A percentile compares a stretch with the other conserved stretches of the same genome.
Conservation (phyloP, 2,329 filamentous ascomycete genomes). For the Sporothrix globosa region DNA sequence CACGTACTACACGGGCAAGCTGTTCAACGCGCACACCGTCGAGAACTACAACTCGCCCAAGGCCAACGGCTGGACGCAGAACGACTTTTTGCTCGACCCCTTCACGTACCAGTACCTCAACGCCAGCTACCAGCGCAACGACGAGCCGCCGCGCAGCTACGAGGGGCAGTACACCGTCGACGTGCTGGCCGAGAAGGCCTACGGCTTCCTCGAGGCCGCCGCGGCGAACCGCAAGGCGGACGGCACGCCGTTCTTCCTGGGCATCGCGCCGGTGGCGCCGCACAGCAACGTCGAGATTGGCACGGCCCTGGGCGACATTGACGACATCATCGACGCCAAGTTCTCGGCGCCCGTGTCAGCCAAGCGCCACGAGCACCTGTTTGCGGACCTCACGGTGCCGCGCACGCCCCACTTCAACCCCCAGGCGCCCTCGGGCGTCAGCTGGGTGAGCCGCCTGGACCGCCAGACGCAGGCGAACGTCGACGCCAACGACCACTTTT, state of each 20-base stretch:
- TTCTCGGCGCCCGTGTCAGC: constrained; percentile 59
- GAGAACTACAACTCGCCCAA: constrained; percentile 63
- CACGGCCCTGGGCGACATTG: constrained; percentile 29
- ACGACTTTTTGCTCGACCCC: constrained; percentile 61
- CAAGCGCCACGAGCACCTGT: constrained; percentile 64
- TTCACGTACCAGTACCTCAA: constrained; percentile 68
- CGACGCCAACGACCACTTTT: constrained; percentile 55
- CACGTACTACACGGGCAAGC: constrained; percentile 74
- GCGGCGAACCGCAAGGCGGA: constrained; percentile 50
- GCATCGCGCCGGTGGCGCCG: constrained; percentile 67
- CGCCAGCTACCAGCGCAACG: constrained; percentile 60
- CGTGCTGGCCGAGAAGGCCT: constrained; percentile 61
- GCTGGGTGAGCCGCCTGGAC: constrained; percentile 51
- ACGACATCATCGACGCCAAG: constrained; percentile 32
- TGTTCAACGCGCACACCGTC: constrained; percentile 67
- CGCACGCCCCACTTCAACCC: constrained; percentile 70
- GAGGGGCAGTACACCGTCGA: constrained; percentile 60
- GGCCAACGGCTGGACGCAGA: constrained; percentile 62
- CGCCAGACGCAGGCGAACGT: constrained; percentile 49
- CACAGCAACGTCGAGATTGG: constrained; percentile 58
- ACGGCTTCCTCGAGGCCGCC: constrained; percentile 65
- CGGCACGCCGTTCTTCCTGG: constrained; percentile 67
- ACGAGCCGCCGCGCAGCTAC: constrained; percentile 57
- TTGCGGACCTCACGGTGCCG: constrained; percentile 62
- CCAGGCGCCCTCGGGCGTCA: constrained; percentile 51